Conservation (phyloP, 352 stramenopile genomes). For the Achlya hypogyna region DNA sequence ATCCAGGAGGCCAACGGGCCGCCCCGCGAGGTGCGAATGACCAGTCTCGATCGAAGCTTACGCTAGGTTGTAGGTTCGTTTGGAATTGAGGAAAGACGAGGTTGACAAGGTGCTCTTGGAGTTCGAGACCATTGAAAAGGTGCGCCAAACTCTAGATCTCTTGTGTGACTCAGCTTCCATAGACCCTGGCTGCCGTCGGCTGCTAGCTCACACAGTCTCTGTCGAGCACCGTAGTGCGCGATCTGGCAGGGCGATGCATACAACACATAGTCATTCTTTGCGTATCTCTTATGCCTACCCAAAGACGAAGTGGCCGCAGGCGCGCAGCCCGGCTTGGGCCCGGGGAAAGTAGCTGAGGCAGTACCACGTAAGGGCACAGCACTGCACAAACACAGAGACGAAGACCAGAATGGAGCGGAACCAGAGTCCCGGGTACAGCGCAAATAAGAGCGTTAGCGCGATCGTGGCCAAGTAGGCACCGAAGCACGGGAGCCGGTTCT, state of each 20-base stretch:
- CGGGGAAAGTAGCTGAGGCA: constrained; percentile 14
- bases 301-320: neutral
- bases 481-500: constrained; percentile 4
- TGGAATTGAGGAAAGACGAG: constrained; percentile 8
- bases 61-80: too few relatives aligned
- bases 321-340: neutral
- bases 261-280: neutral
- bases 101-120: neutral
- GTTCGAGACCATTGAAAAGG: constrained; percentile 17
- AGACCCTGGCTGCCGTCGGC: too few relatives aligned
- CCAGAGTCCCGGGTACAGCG: constrained; percentile 6
- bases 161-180: too few relatives aligned
- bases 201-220: too few relatives aligned
- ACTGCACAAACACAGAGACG: constrained; percentile 7
- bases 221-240: too few relatives aligned
- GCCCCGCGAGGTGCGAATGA: neutral
- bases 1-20: neutral
- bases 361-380: constrained; percentile 4
- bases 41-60: too few relatives aligned
- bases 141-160: too few relatives aligned
- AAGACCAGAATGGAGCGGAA: constrained; percentile 9
- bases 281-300: neutral
- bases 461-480: neutral
- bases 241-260: neutral
- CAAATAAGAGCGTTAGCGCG: constrained; percentile 6